Conservation (phyloP, 306 rosid species). For the Malus asiatica region DNA sequence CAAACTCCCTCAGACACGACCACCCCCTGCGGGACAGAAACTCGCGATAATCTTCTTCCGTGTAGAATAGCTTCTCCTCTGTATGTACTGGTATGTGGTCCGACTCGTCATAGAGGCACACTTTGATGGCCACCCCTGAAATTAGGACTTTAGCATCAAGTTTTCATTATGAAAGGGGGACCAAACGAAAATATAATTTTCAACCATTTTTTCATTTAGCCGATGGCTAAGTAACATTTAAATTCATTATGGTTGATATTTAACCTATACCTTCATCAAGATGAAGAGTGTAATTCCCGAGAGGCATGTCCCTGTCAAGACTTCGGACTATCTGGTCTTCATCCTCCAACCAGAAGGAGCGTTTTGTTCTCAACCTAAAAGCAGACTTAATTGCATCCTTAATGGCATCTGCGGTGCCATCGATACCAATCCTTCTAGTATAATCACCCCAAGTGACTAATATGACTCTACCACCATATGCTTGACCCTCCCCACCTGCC, state of each 20-base stretch:
- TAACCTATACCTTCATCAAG: conserved; percentile 74
- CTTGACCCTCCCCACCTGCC: conserved; percentile 73
- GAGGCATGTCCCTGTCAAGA: conserved; percentile 92
- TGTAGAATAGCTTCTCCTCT: conserved; percentile 76
- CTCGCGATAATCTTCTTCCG: conserved; percentile 82
- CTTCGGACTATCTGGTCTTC: conserved; percentile 87
- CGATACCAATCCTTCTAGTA: conserved; percentile 85
- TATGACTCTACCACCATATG: conserved; percentile 85
- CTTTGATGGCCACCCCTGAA: conserved; percentile 76
- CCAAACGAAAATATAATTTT: background rate
- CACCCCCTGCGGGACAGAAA: conserved; percentile 73
- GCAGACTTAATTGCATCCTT: conserved; percentile 88
- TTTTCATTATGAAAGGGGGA: background rate
- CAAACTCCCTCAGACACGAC: conserved; percentile 73
- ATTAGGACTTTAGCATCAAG: conserved; percentile 21
- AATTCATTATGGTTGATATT: background rate
- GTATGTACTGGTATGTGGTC: conserved; percentile 74
- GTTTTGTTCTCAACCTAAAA: conserved; percentile 85
- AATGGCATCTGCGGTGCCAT: conserved; percentile 84
- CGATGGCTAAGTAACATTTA: background rate
- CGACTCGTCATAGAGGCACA: conserved; percentile 74
- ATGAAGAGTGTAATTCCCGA: conserved; percentile 88
- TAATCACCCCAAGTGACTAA: conserved; percentile 89
- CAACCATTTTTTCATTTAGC: background rate
- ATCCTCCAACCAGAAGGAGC: conserved; percentile 95